phyloP scores from a whole-genome alignment of 768 basidiomycete species.

The Auricularia sp. region DNA sequence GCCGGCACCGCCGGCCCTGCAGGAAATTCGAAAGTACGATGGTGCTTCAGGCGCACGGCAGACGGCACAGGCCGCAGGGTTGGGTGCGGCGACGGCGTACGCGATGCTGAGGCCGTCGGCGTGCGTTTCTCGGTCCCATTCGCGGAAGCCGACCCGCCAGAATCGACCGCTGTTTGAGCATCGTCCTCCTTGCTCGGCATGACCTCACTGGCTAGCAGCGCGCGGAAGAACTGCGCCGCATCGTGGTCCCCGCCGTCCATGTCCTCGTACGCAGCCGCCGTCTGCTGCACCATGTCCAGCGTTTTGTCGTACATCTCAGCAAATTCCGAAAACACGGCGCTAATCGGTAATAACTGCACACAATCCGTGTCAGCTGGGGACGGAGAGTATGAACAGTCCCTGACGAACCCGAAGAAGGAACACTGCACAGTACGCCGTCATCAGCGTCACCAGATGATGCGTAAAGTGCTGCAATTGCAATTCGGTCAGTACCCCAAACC shows the following conservation, averaged over 20 bases:
- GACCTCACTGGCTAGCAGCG: background rate
- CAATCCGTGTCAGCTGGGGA: background rate
- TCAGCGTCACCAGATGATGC: slow-evolving; percentile 74
- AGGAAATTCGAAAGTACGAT: background rate
- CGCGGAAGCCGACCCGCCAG: background rate
- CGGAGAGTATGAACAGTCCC: background rate
- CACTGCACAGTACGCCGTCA: slow-evolving; percentile 80
- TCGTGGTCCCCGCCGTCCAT: background rate
- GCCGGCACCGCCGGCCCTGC: background rate
- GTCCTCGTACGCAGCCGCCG: background rate
- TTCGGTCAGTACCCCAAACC: background rate
- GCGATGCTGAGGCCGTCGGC: background rate
- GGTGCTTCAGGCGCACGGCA: background rate
- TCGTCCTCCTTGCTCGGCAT: background rate
- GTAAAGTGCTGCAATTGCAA: slow-evolving; percentile 51
- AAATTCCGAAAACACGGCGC: background rate
- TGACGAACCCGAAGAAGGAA: slow-evolving; percentile 58
- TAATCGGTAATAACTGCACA: background rate
- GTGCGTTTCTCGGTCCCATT: background rate
- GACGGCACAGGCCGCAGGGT: background rate
- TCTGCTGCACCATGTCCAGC: background rate
- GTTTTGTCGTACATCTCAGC: background rate
- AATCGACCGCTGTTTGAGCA: background rate
- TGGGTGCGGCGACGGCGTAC: background rate
- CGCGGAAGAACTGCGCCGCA: background rate